These are phyloP conservation scores for Murraya paniculata DNA, from an alignment of 345 rosid genomes.

Conservation along the genomic window DNA sequence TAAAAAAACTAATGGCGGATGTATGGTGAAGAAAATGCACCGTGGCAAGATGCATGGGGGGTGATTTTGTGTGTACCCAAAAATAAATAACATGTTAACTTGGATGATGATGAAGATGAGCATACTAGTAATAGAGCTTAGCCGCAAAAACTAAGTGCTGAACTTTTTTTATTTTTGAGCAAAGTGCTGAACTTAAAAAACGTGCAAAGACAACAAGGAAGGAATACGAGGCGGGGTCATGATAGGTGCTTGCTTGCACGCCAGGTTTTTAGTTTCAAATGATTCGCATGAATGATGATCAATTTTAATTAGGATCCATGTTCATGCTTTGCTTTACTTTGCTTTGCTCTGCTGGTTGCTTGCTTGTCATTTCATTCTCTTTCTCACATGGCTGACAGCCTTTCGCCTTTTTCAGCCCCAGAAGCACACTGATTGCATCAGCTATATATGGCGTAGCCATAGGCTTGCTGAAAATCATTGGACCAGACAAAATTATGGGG, in stretches of 20 bases:
- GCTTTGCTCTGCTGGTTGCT: neutral
- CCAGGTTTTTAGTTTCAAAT: slow-evolving; percentile 30
- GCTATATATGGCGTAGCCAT: slow-evolving; percentile 12
- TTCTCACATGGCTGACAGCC: slow-evolving; percentile 49
- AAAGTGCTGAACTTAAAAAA: neutral
- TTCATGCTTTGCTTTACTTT: neutral
- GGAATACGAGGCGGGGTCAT: slow-evolving; percentile 18
- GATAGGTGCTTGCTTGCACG: slow-evolving; percentile 43
- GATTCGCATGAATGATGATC: neutral
- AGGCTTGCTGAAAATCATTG: slow-evolving; percentile 17
- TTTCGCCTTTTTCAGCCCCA: slow-evolving; percentile 17
- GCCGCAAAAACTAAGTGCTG: neutral
- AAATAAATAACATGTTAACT: too few relatives aligned
- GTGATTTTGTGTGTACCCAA: too few relatives aligned
- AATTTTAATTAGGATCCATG: neutral
- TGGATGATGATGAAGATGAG: neutral
- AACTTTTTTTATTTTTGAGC: too few relatives aligned
- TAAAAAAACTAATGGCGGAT: too few relatives aligned
- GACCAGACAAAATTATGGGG: slow-evolving; percentile 17
- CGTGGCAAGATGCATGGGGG: too few relatives aligned
- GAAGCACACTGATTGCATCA: slow-evolving; percentile 26
- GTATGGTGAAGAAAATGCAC: too few relatives aligned
- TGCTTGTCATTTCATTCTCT: slow-evolving; percentile 19
- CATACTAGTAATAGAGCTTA: neutral
- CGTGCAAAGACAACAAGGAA: slow-evolving; percentile 26